These are phyloP conservation scores for Candida jianshihensis DNA, from an alignment of 805 yeast genomes.

Conservation along the genomic window DNA sequence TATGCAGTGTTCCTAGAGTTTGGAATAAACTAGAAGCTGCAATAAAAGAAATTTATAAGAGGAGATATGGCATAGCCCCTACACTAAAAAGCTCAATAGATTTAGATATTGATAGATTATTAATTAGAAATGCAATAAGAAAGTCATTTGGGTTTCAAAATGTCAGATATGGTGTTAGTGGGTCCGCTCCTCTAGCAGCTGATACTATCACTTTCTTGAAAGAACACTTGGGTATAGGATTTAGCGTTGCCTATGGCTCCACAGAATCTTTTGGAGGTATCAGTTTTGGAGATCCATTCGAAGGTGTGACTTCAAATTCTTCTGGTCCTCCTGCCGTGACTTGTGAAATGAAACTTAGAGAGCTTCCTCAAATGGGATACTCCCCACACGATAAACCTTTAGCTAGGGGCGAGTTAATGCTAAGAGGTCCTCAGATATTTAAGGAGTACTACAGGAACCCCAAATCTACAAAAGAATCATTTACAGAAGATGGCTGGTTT, in stretches of 20 bases:
- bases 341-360: constrained; percentile 51
- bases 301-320: constrained; percentile 31
- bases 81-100: constrained; percentile 1
- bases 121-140: constrained; percentile 33
- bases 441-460: constrained; percentile 46
- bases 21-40: constrained; percentile 52
- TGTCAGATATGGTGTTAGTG: constrained; percentile 32
- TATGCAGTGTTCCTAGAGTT: constrained; percentile 57
- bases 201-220: constrained; percentile 53
- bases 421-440: constrained; percentile 61
- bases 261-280: constrained; percentile 66
- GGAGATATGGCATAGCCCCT: constrained; percentile 3
- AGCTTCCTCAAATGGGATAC: constrained; percentile 56
- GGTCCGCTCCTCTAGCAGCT: constrained; percentile 66
- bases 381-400: constrained; percentile 27
- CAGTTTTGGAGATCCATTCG: constrained; percentile 36
- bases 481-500: constrained; percentile 58
- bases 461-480: constrained; percentile 43
- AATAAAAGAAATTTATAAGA: constrained; percentile 29
- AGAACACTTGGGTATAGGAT: constrained; percentile 42
- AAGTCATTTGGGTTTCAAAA: constrained; percentile 39
- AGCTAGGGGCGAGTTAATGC: constrained; percentile 51
- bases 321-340: constrained; percentile 50
- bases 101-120: constrained; percentile 2
- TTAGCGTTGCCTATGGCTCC: constrained; percentile 57